Evolutionary conservation across 2,329 filamentous ascomycete species (phyloP).

Genomic region (Corynespora cassiicola): DNA sequence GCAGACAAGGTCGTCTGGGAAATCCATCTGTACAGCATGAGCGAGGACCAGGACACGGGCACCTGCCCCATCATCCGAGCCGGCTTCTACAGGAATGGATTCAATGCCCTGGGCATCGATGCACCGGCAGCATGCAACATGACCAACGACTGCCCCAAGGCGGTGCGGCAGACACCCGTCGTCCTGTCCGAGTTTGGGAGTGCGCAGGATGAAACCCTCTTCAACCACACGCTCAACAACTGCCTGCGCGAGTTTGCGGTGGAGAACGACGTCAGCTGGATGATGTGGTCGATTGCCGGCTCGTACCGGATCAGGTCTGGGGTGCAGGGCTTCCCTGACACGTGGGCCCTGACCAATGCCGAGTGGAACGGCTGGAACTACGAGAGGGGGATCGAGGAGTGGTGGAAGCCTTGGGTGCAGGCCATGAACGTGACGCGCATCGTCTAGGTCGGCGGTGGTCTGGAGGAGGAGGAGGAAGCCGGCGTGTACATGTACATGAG

Average conservation of each 20-base stretch:
- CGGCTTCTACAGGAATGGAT: constrained; percentile 57
- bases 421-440: constrained; percentile 44
- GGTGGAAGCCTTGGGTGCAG: constrained; percentile 60
- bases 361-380: constrained; percentile 58
- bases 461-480: too few relatives aligned
- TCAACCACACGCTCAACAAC: constrained; percentile 55
- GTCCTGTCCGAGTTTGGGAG: constrained; percentile 47
- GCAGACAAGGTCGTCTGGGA: constrained; percentile 66
- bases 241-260: constrained; percentile 56
- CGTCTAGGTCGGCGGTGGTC: too few relatives aligned
- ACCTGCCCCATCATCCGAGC: constrained; percentile 57
- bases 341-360: constrained; percentile 56
- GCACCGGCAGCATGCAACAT: constrained; percentile 43
- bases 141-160: constrained; percentile 41
- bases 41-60: constrained; percentile 49
- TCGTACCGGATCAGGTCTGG: constrained; percentile 56
- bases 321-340: constrained; percentile 54
- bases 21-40: constrained; percentile 61
- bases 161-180: constrained; percentile 43
- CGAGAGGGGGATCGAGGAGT: constrained; percentile 53
- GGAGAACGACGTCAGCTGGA: constrained; percentile 56
- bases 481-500: too few relatives aligned
- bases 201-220: constrained; percentile 46
- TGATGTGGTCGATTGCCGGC: constrained; percentile 58
- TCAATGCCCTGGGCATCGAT: constrained; percentile 53